These are phyloP conservation scores for Leishmania lainsoni DNA, from an alignment of 208 protist species.

Conservation along the genomic window DNA sequence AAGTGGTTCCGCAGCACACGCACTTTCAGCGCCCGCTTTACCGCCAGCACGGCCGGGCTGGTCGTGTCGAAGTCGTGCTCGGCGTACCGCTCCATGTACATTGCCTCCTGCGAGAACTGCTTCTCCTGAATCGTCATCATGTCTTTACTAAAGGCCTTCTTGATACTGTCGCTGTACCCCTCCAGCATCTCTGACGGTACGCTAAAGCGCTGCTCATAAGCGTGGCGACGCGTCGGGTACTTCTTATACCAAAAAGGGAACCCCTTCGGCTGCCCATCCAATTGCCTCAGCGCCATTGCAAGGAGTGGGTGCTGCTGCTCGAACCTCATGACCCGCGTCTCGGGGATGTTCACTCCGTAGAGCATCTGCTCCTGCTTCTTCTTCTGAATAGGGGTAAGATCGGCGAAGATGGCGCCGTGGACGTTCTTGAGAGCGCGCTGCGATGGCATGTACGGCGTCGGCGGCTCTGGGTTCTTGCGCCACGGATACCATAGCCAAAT, in stretches of 20 bases:
- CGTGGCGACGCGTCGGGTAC: slow-evolving; percentile 90
- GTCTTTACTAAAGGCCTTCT: slow-evolving; percentile 67
- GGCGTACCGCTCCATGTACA: slow-evolving; percentile 93
- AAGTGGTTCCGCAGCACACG: slow-evolving; percentile 89
- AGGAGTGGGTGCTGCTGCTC: slow-evolving; percentile 87
- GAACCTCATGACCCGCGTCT: slow-evolving; percentile 77
- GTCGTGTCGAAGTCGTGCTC: slow-evolving; percentile 91
- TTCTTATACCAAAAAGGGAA: slow-evolving; percentile 95
- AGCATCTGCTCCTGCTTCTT: slow-evolving; percentile 90
- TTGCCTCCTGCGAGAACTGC: slow-evolving; percentile 86
- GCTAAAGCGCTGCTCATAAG: slow-evolving; percentile 90
- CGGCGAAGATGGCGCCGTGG: slow-evolving; percentile 82
- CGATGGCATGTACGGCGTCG: slow-evolving; percentile 88
- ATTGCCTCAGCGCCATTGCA: slow-evolving; percentile 66
- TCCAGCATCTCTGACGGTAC: slow-evolving; percentile 91
- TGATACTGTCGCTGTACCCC: slow-evolving; percentile 81
- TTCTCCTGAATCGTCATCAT: slow-evolving; percentile 93
- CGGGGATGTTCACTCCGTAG: slow-evolving; percentile 87
- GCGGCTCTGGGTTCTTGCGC: slow-evolving; percentile 91
- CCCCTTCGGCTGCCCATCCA: slow-evolving; percentile 82
- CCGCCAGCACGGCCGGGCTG: slow-evolving; percentile 82
- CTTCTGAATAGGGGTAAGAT: slow-evolving; percentile 86
- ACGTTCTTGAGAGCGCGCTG: slow-evolving; percentile 89
- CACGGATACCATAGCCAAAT: slow-evolving; percentile 94
- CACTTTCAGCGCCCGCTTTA: slow-evolving; percentile 86